phyloP scores from a whole-genome alignment of 805 yeast genomes.

The Jamesozyma rosinii region DNA sequence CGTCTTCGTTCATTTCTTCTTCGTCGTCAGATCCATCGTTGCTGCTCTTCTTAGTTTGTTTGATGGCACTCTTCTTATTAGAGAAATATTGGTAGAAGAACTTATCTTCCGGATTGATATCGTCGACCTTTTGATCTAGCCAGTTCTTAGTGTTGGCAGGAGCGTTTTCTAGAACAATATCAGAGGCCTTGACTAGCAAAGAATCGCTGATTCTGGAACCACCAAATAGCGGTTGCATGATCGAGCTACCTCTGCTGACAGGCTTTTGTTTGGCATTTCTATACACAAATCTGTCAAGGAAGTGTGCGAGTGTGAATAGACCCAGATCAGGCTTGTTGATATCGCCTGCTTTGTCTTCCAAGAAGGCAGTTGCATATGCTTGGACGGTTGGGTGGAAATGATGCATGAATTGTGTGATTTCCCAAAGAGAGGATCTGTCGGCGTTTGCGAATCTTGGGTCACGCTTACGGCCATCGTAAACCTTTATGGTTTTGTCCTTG shows the following conservation, averaged over 20 bases:
- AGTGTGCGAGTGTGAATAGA: conserved; percentile 76
- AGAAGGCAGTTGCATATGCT: conserved; percentile 60
- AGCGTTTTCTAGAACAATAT: conserved; percentile 32
- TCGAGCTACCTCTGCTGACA: conserved; percentile 72
- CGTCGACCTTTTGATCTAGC: conserved; percentile 53
- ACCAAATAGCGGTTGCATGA: conserved; percentile 97
- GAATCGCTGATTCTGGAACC: conserved; percentile 51
- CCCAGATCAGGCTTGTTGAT: conserved; percentile 81
- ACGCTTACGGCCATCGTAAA: conserved; percentile 77
- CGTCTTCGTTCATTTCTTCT: conserved; percentile 54
- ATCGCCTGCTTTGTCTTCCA: conserved; percentile 32
- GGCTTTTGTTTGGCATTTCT: conserved; percentile 79
- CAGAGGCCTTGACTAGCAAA: conserved; percentile 58
- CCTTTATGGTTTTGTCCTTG: conserved; percentile 22
- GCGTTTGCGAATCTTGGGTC: conserved; percentile 94
- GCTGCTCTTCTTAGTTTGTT: conserved; percentile 20
- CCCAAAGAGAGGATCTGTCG: conserved; percentile 77
- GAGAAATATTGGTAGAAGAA: conserved; percentile 83
- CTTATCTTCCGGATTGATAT: conserved; percentile 76
- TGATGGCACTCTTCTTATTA: conserved; percentile 40
- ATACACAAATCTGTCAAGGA: conserved; percentile 91
- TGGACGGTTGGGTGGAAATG: conserved; percentile 92
- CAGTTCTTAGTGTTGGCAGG: conserved; percentile 86
- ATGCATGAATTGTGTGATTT: conserved; percentile 55
- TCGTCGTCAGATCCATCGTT: conserved; percentile 34